Percentiles rank a stretch among this genome's conserved stretches.
phyloP scores from a whole-genome alignment of 2,329 filamentous ascomycete genomes.

The Calcarisporium arbuscula region DNA sequence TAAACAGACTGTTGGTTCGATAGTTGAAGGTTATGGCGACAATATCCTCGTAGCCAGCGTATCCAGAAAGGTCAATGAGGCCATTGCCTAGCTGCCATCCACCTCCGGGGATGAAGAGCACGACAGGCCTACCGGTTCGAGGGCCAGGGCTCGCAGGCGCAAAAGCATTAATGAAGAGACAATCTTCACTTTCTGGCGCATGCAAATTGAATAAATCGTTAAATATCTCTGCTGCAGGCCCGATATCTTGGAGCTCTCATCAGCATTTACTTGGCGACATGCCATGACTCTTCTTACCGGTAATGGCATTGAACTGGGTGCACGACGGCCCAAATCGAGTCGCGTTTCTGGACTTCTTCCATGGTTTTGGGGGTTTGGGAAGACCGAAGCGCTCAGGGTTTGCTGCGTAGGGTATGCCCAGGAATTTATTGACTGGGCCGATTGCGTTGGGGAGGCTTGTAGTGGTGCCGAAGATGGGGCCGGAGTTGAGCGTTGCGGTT shows the following conservation, averaged over 20 bases:
- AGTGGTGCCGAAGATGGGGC: constrained; percentile 10
- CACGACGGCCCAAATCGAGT: constrained; percentile 13
- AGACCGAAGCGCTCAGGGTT: constrained; percentile 13
- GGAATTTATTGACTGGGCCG: constrained; percentile 13
- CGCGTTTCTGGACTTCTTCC: constrained; percentile 9
- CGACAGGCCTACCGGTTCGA: constrained; percentile 11
- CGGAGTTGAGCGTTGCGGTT: constrained; percentile 12
- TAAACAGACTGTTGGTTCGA: constrained; percentile 16
- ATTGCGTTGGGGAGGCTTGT: constrained; percentile 12
- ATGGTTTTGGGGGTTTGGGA: constrained; percentile 8
- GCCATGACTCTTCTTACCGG: constrained; percentile 6
- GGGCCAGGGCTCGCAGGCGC: constrained; percentile 10
- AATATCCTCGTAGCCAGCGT: constrained; percentile 20
- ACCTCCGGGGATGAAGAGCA: constrained; percentile 20
- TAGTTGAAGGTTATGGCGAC: constrained; percentile 20
- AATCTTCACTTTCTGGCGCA: constrained; percentile 20
- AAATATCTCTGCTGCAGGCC: constrained; percentile 12
- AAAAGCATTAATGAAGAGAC: constrained; percentile 21
- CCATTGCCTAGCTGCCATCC: constrained; percentile 18
- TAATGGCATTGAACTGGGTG: constrained; percentile 11
- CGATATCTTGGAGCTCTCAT: too few species aligned
- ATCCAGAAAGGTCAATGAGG: constrained; percentile 15
- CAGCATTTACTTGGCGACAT: neutral
- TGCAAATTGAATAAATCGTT: constrained; percentile 14
- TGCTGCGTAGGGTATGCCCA: constrained; percentile 16